A percentile compares a stretch with the other conserved stretches of the same genome.
phyloP scores from a whole-genome alignment of 495 filamentous ascomycete genomes.

The Clavariopsis aquatica region DNA sequence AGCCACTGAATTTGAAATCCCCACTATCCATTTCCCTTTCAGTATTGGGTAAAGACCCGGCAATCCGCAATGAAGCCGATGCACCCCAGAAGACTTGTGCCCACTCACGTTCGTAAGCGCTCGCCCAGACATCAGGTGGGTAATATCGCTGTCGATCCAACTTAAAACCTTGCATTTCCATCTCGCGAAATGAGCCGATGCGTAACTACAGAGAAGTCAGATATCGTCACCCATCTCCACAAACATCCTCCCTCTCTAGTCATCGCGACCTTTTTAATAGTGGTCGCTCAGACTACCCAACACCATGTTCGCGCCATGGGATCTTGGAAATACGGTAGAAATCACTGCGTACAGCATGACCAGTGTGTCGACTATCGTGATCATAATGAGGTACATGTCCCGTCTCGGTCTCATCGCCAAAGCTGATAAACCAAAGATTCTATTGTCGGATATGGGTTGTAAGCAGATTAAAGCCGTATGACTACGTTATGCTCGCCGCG shows the following conservation, averaged over 20 bases:
- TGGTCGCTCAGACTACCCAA: not conserved
- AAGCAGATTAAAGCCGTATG: slow-evolving; percentile 29
- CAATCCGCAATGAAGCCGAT: not conserved
- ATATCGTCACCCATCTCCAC: slow-evolving; percentile 4
- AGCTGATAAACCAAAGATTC: slow-evolving; percentile 12
- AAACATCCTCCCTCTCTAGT: not conserved
- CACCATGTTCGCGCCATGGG: slow-evolving; percentile 27
- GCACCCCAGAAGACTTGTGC: not conserved
- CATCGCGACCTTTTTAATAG: not conserved
- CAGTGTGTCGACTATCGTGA: slow-evolving; percentile 27
- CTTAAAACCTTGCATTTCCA: slow-evolving; percentile 6
- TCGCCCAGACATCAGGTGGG: slow-evolving; percentile 4
- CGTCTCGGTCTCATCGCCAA: not conserved
- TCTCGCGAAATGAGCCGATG: not conserved
- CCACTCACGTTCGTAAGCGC: slow-evolving; percentile 1
- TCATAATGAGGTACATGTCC: slow-evolving; percentile 22
- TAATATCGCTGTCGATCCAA: slow-evolving; percentile 13
- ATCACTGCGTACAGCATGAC: slow-evolving; percentile 31
- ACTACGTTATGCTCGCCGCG: slow-evolving; percentile 27
- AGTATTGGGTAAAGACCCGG: not conserved
- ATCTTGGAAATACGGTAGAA: slow-evolving; percentile 22
- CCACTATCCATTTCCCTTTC: not conserved
- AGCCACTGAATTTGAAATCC: not conserved
- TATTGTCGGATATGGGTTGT: slow-evolving; percentile 35
- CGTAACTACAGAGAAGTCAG: not conserved